These are phyloP conservation scores for Thermomucor indicae-seudaticae DNA, from an alignment of 371 early-diverging fungal genomes.

Conservation along the genomic window DNA sequence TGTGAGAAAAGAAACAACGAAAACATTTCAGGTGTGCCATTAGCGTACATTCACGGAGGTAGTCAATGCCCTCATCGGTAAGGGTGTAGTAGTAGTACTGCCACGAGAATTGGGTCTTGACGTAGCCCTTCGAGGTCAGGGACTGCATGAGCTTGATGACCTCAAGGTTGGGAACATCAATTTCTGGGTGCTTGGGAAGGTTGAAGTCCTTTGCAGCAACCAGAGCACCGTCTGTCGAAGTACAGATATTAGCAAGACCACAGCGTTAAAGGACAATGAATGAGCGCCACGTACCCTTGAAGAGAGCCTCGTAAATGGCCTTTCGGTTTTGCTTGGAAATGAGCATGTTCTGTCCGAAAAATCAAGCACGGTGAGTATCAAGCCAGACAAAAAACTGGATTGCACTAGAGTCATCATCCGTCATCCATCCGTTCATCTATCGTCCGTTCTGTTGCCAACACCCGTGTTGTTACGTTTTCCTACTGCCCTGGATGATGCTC, in stretches of 20 bases:
- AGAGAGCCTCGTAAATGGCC: conserved; percentile 90
- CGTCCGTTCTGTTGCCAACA: conserved; percentile 1
- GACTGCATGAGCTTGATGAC: conserved; percentile 99
- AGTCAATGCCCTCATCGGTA: conserved; percentile 97
- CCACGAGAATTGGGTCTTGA: conserved; percentile 98
- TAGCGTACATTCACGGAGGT: conserved; percentile 83
- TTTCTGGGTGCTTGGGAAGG: conserved; percentile 90
- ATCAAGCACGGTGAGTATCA: too few species aligned
- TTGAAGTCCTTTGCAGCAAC: conserved; percentile 99
- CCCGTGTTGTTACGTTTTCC: too few species aligned
- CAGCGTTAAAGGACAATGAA: not conserved
- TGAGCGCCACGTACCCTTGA: conserved; percentile 78
- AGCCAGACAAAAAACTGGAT: too few species aligned
- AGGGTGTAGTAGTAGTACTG: conserved; percentile 99
- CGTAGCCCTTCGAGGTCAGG: conserved; percentile 91
- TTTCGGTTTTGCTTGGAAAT: conserved; percentile 96
- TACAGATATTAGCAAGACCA: conserved; percentile 7
- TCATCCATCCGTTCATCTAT: conserved; percentile 5
- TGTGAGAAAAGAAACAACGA: not conserved
- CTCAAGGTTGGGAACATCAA: conserved; percentile 96
- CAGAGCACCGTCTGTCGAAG: conserved; percentile 87
- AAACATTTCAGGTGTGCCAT: not conserved
- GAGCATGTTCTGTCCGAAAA: conserved; percentile 65
- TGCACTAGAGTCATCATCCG: not conserved
- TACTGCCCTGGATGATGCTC: too few species aligned